Evolutionary conservation across 352 stramenopile genomes (phyloP), one percentile per base, ranked within the genome.

Genomic region (Phytophthora palmivora): DNA sequence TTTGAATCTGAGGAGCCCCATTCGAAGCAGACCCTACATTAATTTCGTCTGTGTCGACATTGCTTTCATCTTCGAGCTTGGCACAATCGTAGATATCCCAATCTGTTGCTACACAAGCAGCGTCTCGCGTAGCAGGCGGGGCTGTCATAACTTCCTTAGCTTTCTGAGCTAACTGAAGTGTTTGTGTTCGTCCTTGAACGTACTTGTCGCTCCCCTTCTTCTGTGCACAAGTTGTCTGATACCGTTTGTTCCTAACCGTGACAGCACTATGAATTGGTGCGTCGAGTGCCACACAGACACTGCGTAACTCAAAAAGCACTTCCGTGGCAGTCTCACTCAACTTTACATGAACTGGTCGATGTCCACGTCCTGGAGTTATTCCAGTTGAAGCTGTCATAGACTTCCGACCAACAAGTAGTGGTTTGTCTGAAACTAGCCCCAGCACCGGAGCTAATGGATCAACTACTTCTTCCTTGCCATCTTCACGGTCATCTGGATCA

Each of bases 21-120:
- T 11, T 48, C 28, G 47, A 3, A 22, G 19, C 34, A 2, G 43
- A 10, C 16, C 18, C 38, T 19, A 59, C 62, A n/a, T 42, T 41
- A 15, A 52, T 32, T 0, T 80, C 72, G 11, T 75, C 72, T n/a
- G 46, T 46, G 15, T 80, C 72, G 11, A 46, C 52, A 32, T 70
- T 74, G 14, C 5, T 64, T 5, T 72, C 58, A 7, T 76, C 63
- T 14, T 74, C 57, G 4, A 71, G 32, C 44, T 74, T 74, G 0
- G 28, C 43, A 24, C 76, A 88, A 63, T 97, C 89, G 39, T 85
- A 94, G 51, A 97, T 96, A 59, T 95, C 89, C 88, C 88, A 97
- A 51, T 91, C 75, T 1, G 87, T 95, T 2, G 86, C 86, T 36
- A 81, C 74, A 55, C 80, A 89, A 9, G 87, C 79, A 24, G 71